phyloP scores from a whole-genome alignment of 371 early-diverging fungal species.

The Zancudomyces culisetae region DNA sequence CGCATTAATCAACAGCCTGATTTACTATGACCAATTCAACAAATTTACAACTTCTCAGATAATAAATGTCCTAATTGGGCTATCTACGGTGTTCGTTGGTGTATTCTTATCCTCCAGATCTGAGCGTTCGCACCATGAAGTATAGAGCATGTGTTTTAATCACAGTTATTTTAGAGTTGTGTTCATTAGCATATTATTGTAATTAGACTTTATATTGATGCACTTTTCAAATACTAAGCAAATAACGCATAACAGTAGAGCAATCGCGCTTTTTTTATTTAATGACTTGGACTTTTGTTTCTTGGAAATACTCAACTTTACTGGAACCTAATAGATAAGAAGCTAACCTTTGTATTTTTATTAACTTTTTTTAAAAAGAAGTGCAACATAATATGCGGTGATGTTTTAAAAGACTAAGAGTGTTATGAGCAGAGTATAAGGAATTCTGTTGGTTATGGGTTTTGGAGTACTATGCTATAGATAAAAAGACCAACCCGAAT shows the following conservation, averaged over 20 bases:
- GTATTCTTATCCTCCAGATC: background rate
- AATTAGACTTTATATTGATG: no score
- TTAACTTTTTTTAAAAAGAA: background rate
- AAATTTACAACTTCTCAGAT: conserved; percentile 15
- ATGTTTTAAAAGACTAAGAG: background rate
- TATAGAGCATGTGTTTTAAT: no score
- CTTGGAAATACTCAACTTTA: no score
- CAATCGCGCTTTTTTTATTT: no score
- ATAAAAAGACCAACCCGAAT: no score
- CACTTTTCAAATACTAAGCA: no score
- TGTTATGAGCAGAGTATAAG: background rate
- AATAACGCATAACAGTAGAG: no score
- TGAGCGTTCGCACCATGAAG: background rate
- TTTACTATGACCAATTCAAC: conserved; percentile 61
- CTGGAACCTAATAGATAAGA: no score
- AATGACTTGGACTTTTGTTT: no score
- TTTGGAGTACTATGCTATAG: no score
- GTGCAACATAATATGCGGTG: background rate
- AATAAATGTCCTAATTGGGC: background rate
- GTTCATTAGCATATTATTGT: no score
- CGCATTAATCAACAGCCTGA: conserved; percentile 53
- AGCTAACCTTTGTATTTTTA: background rate
- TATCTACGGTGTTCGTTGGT: background rate
- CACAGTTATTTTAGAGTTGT: no score
- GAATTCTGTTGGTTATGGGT: background rate